Evolutionary conservation across 2,329 filamentous ascomycete species (phyloP), one percentile per base, ranked within the genome.

Genomic region (Pseudogymnoascus sp.): DNA sequence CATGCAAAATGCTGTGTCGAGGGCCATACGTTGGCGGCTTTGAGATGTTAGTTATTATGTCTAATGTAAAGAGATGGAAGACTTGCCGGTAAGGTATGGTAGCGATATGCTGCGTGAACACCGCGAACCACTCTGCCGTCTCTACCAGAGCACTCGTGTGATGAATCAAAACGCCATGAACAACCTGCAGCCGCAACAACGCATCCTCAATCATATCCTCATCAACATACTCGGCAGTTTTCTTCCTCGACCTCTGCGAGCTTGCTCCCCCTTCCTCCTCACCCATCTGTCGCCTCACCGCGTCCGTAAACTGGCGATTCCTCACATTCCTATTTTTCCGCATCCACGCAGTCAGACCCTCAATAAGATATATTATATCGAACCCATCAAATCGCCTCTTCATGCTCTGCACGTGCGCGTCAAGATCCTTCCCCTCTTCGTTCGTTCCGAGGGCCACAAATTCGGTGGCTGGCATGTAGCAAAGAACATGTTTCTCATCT

Each of bases 31-130:
- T 65, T 79, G 77, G 7, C 34, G 61, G 55, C 64, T 68, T 26
- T 45, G 34, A 15, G 2, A 19, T 19, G 37, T 59, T 10, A 58
- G 57, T 37, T 38, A 15, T 28, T 34, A 35, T 35, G 15, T 13
- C 48, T 56, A 19, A 12, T 13, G 35, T 4, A 45, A 52, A 18
- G 41, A 2, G n/a, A 38, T 38, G 45, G 5, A 26, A n/a, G 5
- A 62, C 66, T 58, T 75, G 80, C 64, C 82, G 82, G 71, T 92
- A 92, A 0, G 88, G 89, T 19, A 88, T 83, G 1, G 85, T 88
- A 6, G 86, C 88, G 56, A 92, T 84, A 69, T 92, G 86, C 67
- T 91, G 86, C 0, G 89, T 92, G 67, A 92, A 90, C 33, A 81
- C 77, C 28, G 79, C 75, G 28, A 92, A 83, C 85, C 88, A 90